phyloP scores from a whole-genome alignment of 2,329 filamentous ascomycete species.

The Macrophomina tecta region DNA sequence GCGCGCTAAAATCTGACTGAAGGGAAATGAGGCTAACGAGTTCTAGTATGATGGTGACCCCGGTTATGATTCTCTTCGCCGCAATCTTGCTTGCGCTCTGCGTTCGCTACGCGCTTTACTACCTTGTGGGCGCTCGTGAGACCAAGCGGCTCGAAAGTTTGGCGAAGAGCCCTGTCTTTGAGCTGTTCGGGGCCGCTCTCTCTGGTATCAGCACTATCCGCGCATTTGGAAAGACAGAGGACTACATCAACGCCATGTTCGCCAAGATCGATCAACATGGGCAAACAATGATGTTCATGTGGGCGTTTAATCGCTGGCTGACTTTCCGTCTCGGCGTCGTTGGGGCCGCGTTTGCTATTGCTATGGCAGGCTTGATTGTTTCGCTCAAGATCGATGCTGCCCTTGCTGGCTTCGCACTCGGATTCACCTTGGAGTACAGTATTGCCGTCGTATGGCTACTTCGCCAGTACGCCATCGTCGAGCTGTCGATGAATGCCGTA shows the following conservation, averaged over 20 bases:
- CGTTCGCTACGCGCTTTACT: slow-evolving; percentile 64
- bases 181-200: slow-evolving; percentile 76
- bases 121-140: slow-evolving; percentile 74
- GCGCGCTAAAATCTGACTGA: not conserved
- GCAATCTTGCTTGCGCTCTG: slow-evolving; percentile 63
- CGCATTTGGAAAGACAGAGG: slow-evolving; percentile 71
- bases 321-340: slow-evolving; percentile 73
- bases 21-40: not conserved
- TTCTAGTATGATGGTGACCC: slow-evolving; percentile 25
- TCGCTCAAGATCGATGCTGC: slow-evolving; percentile 68
- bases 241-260: slow-evolving; percentile 70
- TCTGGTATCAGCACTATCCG: slow-evolving; percentile 77
- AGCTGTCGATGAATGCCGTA: slow-evolving; percentile 77
- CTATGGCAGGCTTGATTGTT: slow-evolving; percentile 70
- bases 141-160: slow-evolving; percentile 79
- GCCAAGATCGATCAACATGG: slow-evolving; percentile 71
- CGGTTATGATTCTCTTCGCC: slow-evolving; percentile 25
- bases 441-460: slow-evolving; percentile 68
- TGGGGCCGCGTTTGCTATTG: slow-evolving; percentile 70
- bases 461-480: slow-evolving; percentile 70
- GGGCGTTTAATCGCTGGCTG: slow-evolving; percentile 79
- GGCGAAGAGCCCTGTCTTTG: slow-evolving; percentile 79
- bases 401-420: slow-evolving; percentile 76
- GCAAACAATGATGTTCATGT: slow-evolving; percentile 69
- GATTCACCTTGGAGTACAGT: slow-evolving; percentile 75